These are phyloP conservation scores for Epichloe bromicola DNA, from an alignment of 2,329 filamentous ascomycete genomes.

Conservation along the genomic window DNA sequence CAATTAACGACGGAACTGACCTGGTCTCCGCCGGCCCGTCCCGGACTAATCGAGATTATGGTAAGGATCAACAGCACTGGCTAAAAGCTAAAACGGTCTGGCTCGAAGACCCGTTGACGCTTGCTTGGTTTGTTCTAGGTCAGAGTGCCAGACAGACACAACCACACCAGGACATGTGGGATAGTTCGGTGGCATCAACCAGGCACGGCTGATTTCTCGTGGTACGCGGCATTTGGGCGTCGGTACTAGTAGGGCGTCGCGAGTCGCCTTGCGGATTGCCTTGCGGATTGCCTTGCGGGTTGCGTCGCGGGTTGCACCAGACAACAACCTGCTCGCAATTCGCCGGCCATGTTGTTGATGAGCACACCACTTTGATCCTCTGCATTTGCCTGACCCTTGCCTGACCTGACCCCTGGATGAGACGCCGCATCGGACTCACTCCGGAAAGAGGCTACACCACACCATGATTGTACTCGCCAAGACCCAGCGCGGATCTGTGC, in stretches of 20 bases:
- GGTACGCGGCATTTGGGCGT: neutral
- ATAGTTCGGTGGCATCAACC: no score
- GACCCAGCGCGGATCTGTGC: no score
- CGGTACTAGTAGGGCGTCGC: neutral
- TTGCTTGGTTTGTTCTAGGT: no score
- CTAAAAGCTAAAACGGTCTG: neutral
- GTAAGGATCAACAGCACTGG: neutral
- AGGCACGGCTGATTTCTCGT: neutral
- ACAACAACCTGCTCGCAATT: neutral
- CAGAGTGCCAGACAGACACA: no score
- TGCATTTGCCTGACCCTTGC: neutral
- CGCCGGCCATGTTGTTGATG: neutral
- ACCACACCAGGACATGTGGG: no score
- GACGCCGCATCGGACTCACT: neutral
- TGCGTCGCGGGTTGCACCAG: neutral
- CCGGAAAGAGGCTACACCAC: neutral
- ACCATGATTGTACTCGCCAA: no score
- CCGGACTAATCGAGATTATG: slow-evolving; percentile 1
- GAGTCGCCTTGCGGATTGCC: neutral
- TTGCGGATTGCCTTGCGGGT: no score
- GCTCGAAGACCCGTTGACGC: no score
- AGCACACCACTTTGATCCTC: neutral
- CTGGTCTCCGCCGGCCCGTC: slow-evolving; percentile 4
- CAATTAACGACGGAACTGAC: neutral
- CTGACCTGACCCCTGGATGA: neutral